A percentile compares a stretch with the other conserved stretches of the same genome.
Evolutionary conservation across 306 rosid genomes (phyloP).

Genomic region (Purshia tridentata): DNA sequence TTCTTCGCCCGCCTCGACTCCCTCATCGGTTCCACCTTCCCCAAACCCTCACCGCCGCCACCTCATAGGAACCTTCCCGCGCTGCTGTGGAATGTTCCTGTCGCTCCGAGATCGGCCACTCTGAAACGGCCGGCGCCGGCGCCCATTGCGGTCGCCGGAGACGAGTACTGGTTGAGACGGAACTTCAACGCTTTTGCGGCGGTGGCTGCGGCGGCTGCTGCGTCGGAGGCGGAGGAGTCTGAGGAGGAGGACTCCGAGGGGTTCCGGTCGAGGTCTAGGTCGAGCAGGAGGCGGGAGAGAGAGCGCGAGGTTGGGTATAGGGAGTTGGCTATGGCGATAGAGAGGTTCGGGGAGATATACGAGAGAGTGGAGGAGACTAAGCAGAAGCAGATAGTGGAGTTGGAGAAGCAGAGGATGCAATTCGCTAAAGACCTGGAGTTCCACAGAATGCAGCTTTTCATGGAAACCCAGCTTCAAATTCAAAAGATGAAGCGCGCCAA

Average conservation of each 20-base stretch:
- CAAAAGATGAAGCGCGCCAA: conserved; percentile 51
- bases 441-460: conserved; percentile 56
- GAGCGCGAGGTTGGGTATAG: conserved; percentile 32
- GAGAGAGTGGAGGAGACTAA: conserved; percentile 61
- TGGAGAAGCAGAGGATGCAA: conserved; percentile 74
- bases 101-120: conserved; percentile 57
- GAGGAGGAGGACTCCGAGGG: conserved; percentile 31
- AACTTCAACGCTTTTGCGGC: conserved; percentile 33
- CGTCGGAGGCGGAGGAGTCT: conserved; percentile 29
- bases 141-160: background rate
- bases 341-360: conserved; percentile 51
- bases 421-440: conserved; percentile 68
- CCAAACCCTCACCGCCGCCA: conserved; percentile 29
- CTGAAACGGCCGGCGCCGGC: conserved; percentile 43
- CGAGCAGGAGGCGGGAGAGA: conserved; percentile 31
- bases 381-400: conserved; percentile 61
- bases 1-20: conserved; percentile 51
- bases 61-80: conserved; percentile 11
- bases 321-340: conserved; percentile 53
- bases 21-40: conserved; percentile 48
- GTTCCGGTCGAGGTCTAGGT: conserved; percentile 28
- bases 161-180: conserved; percentile 29
- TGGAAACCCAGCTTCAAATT: conserved; percentile 61
- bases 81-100: conserved; percentile 46
- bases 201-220: conserved; percentile 45